phyloP scores from a whole-genome alignment of 1,139 yeast species.

The Geotrichum macrosporum region DNA sequence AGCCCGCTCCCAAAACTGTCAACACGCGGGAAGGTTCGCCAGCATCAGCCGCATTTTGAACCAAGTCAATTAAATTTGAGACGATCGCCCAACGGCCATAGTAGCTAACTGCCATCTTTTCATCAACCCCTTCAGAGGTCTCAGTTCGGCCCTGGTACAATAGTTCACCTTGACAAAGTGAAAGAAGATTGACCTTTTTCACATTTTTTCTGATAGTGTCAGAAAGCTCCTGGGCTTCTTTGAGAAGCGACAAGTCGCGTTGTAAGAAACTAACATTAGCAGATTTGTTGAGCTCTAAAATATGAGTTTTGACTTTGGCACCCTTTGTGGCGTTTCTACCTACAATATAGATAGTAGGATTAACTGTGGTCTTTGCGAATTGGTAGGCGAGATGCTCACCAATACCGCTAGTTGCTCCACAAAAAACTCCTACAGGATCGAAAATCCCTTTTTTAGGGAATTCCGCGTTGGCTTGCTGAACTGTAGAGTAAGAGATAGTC shows the following conservation, averaged over 20 bases:
- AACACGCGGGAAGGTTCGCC: slow-evolving; percentile 33
- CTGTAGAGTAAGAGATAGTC: slow-evolving; percentile 12
- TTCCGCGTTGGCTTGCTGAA: slow-evolving; percentile 6
- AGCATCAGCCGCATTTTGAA: slow-evolving; percentile 27
- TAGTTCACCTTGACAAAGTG: slow-evolving; percentile 30
- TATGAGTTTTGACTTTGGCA: slow-evolving; percentile 25
- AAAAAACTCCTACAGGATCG: slow-evolving; percentile 32
- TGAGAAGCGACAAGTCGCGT: slow-evolving; percentile 29
- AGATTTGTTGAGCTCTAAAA: slow-evolving; percentile 29
- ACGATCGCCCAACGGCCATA: slow-evolving; percentile 33
- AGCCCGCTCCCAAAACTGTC: slow-evolving; percentile 31
- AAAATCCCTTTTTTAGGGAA: slow-evolving; percentile 13
- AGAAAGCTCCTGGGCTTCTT: slow-evolving; percentile 28
- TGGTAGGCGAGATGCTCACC: slow-evolving; percentile 34
- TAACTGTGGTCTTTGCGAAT: slow-evolving; percentile 31
- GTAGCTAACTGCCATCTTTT: slow-evolving; percentile 31
- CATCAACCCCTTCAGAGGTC: slow-evolving; percentile 33
- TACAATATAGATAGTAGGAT: slow-evolving; percentile 34
- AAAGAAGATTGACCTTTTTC: slow-evolving; percentile 31
- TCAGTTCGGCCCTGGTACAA: slow-evolving; percentile 27
- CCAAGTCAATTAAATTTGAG: slow-evolving; percentile 28
- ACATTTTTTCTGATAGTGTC: slow-evolving; percentile 27
- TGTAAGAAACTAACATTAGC: slow-evolving; percentile 30
- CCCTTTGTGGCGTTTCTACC: slow-evolving; percentile 34
- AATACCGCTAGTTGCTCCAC: slow-evolving; percentile 38